phyloP scores from a whole-genome alignment of 75 land plant species.

The Selaginella moellendorffii region DNA sequence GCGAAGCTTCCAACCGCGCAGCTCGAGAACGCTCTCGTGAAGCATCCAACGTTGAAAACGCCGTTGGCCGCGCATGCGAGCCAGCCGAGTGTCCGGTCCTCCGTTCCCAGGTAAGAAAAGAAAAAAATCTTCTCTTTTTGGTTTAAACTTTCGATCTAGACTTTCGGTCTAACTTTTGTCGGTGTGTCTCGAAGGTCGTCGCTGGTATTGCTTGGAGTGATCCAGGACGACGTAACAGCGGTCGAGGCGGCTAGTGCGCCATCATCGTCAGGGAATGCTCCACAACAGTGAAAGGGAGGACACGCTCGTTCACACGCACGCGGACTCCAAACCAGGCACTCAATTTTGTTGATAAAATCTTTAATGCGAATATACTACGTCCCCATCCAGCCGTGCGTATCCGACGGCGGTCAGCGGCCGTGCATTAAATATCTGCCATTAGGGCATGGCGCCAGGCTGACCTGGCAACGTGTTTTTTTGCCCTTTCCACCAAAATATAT shows the following conservation, averaged over 20 bases:
- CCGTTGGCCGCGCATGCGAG: conserved; percentile 65
- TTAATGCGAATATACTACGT: too few relatives aligned
- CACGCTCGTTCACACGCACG: too few relatives aligned
- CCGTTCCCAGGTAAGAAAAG: conserved; percentile 54
- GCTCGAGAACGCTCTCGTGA: conserved; percentile 78
- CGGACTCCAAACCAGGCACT: too few relatives aligned
- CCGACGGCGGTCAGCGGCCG: too few relatives aligned
- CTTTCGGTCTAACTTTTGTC: neutral
- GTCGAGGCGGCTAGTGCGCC: too few relatives aligned
- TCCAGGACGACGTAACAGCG: neutral
- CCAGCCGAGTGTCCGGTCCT: conserved; percentile 55
- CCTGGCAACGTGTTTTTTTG: too few relatives aligned
- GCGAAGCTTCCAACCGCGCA: conserved; percentile 85
- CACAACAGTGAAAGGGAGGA: too few relatives aligned
- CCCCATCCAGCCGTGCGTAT: too few relatives aligned
- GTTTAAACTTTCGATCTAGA: neutral
- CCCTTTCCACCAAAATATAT: neutral
- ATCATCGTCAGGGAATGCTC: too few relatives aligned
- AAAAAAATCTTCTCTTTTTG: neutral
- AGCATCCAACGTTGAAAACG: conserved; percentile 40
- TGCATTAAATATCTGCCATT: too few relatives aligned
- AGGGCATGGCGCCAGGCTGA: too few relatives aligned
- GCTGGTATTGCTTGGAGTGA: neutral
- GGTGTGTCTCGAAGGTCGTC: neutral
- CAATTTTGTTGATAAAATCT: too few relatives aligned